These are phyloP conservation scores for Mortierella claussenii DNA, from an alignment of 192 early-diverging fungal genomes.

Conservation along the genomic window DNA sequence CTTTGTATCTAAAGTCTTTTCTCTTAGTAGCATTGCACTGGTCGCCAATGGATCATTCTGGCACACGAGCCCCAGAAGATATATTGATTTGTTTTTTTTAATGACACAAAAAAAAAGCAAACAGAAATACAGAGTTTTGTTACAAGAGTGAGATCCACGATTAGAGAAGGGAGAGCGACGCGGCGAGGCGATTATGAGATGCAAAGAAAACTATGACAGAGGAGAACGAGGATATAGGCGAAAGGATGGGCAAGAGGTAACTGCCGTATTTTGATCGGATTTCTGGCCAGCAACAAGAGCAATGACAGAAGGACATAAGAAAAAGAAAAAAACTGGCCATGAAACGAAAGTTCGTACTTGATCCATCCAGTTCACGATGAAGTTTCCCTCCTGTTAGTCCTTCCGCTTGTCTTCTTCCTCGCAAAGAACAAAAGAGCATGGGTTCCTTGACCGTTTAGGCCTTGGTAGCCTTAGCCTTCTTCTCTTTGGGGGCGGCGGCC, in stretches of 20 bases:
- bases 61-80: too few relatives aligned
- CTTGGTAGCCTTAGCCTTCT: conserved; percentile 52
- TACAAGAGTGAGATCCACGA: conserved; percentile 32
- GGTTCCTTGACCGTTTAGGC: conserved; percentile 20
- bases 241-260: too few relatives aligned
- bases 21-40: too few relatives aligned
- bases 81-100: conserved; percentile 16
- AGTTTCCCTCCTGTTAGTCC: conserved; percentile 1
- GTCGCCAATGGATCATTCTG: too few relatives aligned
- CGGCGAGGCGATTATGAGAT: not conserved
- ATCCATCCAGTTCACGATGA: conserved; percentile 23
- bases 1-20: too few relatives aligned
- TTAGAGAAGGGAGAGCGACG: not conserved
- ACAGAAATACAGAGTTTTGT: conserved; percentile 49
- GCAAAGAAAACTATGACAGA: not conserved
- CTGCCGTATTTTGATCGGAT: conserved; percentile 3
- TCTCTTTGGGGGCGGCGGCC: conserved; percentile 56
- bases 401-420: not conserved
- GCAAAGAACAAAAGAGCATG: too few relatives aligned
- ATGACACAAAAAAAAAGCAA: conserved; percentile 28
- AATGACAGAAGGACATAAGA: not conserved
- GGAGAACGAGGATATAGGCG: conserved; percentile 23
- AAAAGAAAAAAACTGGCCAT: conserved; percentile 7
- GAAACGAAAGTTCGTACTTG: too few relatives aligned
- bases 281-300: conserved; percentile 16